Evolutionary conservation across 495 filamentous ascomycete genomes (phyloP).

Genomic region (Penicillium samsonianum): DNA sequence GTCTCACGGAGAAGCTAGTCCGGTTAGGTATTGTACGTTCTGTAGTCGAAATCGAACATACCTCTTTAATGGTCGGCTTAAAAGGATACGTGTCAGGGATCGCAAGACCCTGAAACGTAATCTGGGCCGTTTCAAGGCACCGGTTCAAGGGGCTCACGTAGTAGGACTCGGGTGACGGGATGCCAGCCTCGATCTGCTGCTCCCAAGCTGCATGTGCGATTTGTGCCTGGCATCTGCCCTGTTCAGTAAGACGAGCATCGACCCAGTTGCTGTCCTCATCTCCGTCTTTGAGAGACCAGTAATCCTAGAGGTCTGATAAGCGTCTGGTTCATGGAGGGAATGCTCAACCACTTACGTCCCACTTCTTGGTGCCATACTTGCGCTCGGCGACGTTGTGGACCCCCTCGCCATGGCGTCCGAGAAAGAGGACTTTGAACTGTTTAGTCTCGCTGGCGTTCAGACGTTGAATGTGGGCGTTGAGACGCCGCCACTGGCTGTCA

Average conservation of each 20-base stretch:
- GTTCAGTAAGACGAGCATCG: conserved; percentile 68
- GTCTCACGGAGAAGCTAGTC: conserved; percentile 65
- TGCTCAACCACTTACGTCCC: conserved; percentile 53
- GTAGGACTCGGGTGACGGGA: conserved; percentile 66
- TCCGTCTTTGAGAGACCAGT: conserved; percentile 74
- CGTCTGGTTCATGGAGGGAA: background rate
- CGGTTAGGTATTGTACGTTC: background rate
- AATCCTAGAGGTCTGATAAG: conserved; percentile 42
- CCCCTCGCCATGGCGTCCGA: conserved; percentile 74
- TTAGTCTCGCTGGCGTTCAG: conserved; percentile 53
- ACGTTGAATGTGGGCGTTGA: conserved; percentile 52
- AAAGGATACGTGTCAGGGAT: conserved; percentile 56
- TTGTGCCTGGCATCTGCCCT: conserved; percentile 65
- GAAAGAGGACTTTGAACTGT: conserved; percentile 66
- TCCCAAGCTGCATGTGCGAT: conserved; percentile 66
- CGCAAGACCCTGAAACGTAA: conserved; percentile 60
- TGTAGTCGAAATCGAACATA: conserved; percentile 11
- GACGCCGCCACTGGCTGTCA: conserved; percentile 66
- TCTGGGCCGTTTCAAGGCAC: conserved; percentile 63
- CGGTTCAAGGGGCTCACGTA: conserved; percentile 76
- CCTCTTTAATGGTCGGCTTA: conserved; percentile 68
- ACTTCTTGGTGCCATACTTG: conserved; percentile 64
- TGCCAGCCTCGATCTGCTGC: conserved; percentile 50
- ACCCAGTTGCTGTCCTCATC: conserved; percentile 68
- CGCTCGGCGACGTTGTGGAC: conserved; percentile 67